phyloP scores from a whole-genome alignment of 2,329 filamentous ascomycete species.

The Aspergillus vadensis region DNA sequence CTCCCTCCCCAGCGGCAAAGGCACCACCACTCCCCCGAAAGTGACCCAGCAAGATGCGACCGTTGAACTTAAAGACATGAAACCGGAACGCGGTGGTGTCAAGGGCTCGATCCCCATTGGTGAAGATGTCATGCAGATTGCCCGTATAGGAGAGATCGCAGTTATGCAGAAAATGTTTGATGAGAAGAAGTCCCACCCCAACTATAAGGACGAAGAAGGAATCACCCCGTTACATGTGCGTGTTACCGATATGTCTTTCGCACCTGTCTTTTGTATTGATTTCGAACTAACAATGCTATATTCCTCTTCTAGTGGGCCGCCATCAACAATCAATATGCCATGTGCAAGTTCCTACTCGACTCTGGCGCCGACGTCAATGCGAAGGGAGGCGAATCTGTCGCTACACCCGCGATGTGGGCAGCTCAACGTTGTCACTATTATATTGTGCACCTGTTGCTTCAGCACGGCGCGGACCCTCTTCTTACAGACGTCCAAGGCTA shows the following conservation, averaged over 20 bases:
- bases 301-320: conserved; percentile 76
- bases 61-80: conserved; percentile 45
- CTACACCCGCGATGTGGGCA: conserved; percentile 94
- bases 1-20: conserved; percentile 34
- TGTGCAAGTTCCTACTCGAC: conserved; percentile 92
- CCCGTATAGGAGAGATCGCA: conserved; percentile 79
- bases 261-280: background rate
- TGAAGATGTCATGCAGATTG: conserved; percentile 93
- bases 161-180: conserved; percentile 91
- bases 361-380: conserved; percentile 87
- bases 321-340: conserved; percentile 97
- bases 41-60: conserved; percentile 32
- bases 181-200: conserved; percentile 76
- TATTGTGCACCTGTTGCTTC: conserved; percentile 86
- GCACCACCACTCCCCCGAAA: conserved; percentile 35
- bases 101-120: conserved; percentile 50
- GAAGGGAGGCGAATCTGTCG: conserved; percentile 92
- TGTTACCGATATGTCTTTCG: conserved; percentile 19
- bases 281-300: conserved; percentile 17
- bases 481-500: conserved; percentile 94
- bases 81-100: conserved; percentile 31
- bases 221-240: conserved; percentile 93
- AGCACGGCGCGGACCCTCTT: conserved; percentile 88
- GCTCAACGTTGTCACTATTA: conserved; percentile 97
- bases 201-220: conserved; percentile 83